Percentiles rank a stretch among this genome's conserved stretches.
These are phyloP conservation scores for Chlamydomonas incerta DNA, from an alignment of 139 green algal species.

Conservation along the genomic window DNA sequence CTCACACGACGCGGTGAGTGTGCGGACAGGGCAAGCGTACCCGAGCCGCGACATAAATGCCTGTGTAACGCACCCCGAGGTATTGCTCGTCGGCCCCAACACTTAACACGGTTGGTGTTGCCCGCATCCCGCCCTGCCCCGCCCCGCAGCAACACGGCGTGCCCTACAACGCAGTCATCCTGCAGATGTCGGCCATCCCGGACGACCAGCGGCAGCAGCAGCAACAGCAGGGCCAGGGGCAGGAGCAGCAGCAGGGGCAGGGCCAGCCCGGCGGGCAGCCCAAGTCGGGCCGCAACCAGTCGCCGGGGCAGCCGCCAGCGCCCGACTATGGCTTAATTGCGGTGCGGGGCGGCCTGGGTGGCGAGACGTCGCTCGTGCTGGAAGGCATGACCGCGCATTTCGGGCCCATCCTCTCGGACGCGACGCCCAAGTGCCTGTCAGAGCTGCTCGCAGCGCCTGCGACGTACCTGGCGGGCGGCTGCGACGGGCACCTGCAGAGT, in stretches of 20 bases:
- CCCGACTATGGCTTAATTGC: background rate
- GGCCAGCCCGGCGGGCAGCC: background rate
- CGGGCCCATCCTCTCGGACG: background rate
- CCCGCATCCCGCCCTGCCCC: too few relatives aligned
- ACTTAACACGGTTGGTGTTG: too few relatives aligned
- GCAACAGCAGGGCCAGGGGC: background rate
- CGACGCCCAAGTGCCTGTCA: background rate
- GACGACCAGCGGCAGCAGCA: background rate
- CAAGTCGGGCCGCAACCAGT: background rate
- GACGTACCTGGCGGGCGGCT: background rate
- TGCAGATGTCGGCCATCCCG: conserved; percentile 50
- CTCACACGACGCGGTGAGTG: conserved; percentile 11
- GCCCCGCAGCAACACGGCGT: conserved; percentile 32
- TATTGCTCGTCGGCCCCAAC: too few relatives aligned
- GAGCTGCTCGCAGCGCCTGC: conserved; percentile 10
- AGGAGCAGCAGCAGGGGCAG: background rate
- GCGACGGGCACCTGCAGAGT: conserved; percentile 8
- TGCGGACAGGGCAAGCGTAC: too few relatives aligned
- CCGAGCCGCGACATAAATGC: too few relatives aligned
- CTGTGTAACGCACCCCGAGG: too few relatives aligned
- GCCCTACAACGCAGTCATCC: conserved; percentile 46
- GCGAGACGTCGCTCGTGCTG: conserved; percentile 16
- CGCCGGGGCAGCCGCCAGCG: background rate
- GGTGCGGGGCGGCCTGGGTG: conserved; percentile 13
- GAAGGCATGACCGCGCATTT: conserved; percentile 22